A percentile compares a stretch with the other conserved stretches of the same genome.
phyloP scores from a whole-genome alignment of 2,329 filamentous ascomycete genomes.

The Pleurostoma richardsiae region DNA sequence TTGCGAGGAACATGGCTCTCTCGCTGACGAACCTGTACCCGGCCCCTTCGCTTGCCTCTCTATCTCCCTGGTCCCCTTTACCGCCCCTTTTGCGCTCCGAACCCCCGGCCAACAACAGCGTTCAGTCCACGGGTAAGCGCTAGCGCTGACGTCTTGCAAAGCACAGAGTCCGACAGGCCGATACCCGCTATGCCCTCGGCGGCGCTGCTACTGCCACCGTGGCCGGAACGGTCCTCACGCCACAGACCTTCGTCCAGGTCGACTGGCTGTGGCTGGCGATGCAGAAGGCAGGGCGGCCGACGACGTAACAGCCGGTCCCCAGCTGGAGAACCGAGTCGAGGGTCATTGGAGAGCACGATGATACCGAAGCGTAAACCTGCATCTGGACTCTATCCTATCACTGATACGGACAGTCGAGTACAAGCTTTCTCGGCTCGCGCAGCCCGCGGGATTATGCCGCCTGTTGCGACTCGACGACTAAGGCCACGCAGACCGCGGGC shows the following conservation, averaged over 20 bases:
- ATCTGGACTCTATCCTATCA: too few species aligned
- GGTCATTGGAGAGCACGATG: neutral
- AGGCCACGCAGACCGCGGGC: too few species aligned
- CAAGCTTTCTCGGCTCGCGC: too few species aligned
- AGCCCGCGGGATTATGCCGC: too few species aligned
- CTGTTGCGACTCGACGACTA: too few species aligned
- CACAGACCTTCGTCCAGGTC: conserved; percentile 11
- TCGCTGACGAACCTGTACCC: conserved; percentile 9
- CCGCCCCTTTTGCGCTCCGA: too few species aligned
- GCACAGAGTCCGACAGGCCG: neutral
- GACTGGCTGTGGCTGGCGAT: conserved; percentile 7
- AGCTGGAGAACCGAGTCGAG: neutral
- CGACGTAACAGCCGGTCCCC: neutral
- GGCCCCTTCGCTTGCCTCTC: too few species aligned
- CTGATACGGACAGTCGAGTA: too few species aligned
- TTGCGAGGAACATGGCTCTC: conserved; percentile 9
- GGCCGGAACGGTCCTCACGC: conserved; percentile 8
- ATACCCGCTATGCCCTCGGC: neutral
- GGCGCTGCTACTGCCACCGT: conserved; percentile 1
- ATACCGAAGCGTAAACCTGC: too few species aligned
- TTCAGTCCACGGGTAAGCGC: neutral
- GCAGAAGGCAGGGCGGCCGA: neutral
- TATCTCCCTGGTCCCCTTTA: too few species aligned
- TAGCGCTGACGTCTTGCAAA: neutral
- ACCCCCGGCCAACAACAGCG: too few species aligned